Base-by-base conservation (phyloP, 73 alveolate species). In the Paramecium pentaurelia region DNA sequence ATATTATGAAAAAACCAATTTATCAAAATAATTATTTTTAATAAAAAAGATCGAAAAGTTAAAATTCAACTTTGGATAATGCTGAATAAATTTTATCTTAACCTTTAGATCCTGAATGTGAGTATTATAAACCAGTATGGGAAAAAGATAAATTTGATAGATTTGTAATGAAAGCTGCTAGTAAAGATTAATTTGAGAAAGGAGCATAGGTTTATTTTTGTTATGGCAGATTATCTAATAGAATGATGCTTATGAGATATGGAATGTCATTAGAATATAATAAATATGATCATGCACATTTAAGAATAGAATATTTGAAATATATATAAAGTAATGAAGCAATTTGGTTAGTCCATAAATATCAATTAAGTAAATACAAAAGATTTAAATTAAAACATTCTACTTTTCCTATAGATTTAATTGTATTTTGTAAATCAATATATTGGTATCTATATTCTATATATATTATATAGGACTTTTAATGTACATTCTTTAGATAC, bases 141-240 rank as follows among this genome's bases (percentile, higher is more conserved):
- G 75, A 89, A 45, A 27, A 70, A 42, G 88, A 71, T n/a, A 49
- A 89, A 22, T 89, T 71, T 73, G 94, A 89, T 42, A 89, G 77
- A 60, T 89, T 89, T 64, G 85, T 89, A 5, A 47, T 89, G 85
- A 89, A 71, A 47, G 59, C 92, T 22, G 59, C 86, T 45, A 71
- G 94, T 9, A 89, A 60, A 28, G 94, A 89, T 70, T 22, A 73
- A 89, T 89, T 89, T 38, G 94, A 89, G 77, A 45, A 45, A 14
- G 94, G 94, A 40, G 44, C 92, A 7, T 89, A 89, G 37, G 94
- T 89, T 71, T 89, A 89, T 51, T 89, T 89, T 30, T 89, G 94
- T 47, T 89, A 89, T 71, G 88, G 77, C 12, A 42, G 94, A 89
- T 71, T 89, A 73, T 64, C 94, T 11, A 89, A 89, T 71, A 89